Percentiles rank a stretch among this genome's conserved stretches.
Evolutionary conservation across 2,329 filamentous ascomycete species (phyloP).

Genomic region (Graphiopsis chlorocephala): DNA sequence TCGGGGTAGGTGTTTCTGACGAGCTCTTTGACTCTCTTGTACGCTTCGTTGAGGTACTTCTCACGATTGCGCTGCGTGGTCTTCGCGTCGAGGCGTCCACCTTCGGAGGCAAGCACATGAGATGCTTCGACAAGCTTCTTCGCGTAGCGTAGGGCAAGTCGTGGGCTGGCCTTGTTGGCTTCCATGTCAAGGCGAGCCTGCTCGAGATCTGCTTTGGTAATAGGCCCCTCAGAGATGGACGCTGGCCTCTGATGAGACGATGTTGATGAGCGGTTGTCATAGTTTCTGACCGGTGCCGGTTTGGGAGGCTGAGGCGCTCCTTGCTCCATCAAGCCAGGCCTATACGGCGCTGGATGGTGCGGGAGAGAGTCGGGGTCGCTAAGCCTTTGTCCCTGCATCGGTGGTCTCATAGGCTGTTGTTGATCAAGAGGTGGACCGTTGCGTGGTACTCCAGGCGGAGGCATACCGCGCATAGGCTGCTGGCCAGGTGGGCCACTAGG

Average conservation of each 20-base stretch:
- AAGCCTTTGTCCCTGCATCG: conserved; percentile 22
- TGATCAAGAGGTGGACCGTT: conserved; percentile 28
- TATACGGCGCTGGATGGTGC: conserved; percentile 54
- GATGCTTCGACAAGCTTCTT: conserved; percentile 86
- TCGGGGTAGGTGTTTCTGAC: conserved; percentile 70
- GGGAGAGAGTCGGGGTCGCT: conserved; percentile 56
- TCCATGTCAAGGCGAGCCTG: conserved; percentile 67
- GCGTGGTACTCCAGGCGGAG: conserved; percentile 29
- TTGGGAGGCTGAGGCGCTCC: conserved; percentile 38
- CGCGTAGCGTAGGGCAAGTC: conserved; percentile 68
- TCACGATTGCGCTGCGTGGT: conserved; percentile 67
- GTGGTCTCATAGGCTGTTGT: conserved; percentile 24
- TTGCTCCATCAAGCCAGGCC: conserved; percentile 48
- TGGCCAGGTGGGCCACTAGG: conserved; percentile 27
- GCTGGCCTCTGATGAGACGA: conserved; percentile 21
- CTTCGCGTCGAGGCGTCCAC: conserved; percentile 66
- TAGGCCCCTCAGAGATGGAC: conserved; percentile 44
- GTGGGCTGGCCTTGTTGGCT: conserved; percentile 68
- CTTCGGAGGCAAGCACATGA: conserved; percentile 72
- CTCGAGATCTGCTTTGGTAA: conserved; percentile 78
- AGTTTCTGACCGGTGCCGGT: conserved; percentile 54
- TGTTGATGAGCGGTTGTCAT: conserved; percentile 38
- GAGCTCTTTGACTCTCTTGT: conserved; percentile 90
- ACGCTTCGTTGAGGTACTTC: conserved; percentile 77
- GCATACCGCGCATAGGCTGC: conserved; percentile 19